Base-by-base conservation (phyloP, 192 early-diverging fungal species). In the Coemansia sp. region DNA sequence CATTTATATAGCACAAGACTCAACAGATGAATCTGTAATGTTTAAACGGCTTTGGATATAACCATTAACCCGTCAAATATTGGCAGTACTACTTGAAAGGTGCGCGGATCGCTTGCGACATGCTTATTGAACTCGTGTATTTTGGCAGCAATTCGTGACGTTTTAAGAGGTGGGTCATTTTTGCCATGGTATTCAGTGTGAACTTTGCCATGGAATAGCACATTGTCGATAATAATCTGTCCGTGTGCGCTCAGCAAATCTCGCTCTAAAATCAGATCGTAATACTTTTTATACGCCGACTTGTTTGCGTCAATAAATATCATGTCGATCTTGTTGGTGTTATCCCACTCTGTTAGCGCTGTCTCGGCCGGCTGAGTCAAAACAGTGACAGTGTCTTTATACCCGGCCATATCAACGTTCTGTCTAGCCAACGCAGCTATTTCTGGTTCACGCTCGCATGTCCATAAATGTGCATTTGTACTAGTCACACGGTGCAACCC, bases 301-400 rank as follows among this genome's bases (percentile, higher is more conserved):
- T 91, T 91, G 68, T 91, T 83, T 0, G 89, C 89, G 70, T 91
- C 88, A 25, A 89, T 55, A 61, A 87, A 89, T 7, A 88, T 68
- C 12, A 86, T 48, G 49, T 88, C 87, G 57, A 88, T 85, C 53
- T 82, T 70, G n/a, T 68, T 48, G 1, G 11, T 64, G 2, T 62
- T 60, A 42, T 84, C 65, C 64, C 72, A 74, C 1, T 71, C 52
- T 4, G 57, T 4, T 5, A 84, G 49, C 4, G 66, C 64, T 2
- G 53, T 10, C 20, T 59, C 59, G 2, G 75, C 75, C 0, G 70
- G 17, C 19, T 61, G 36, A 6, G 44, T 22, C 9, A 78, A 14
- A 1, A 78, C 59, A 2, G 51, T 60, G 9, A 69, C 54, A 1
- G 19, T 51, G 19, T 64, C 49, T 26, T 52, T n/a, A 15, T 57